Evolutionary conservation across 257 asterid species (phyloP), one percentile per base, ranked within the genome.

Genomic region (Cruciata laevipes): DNA sequence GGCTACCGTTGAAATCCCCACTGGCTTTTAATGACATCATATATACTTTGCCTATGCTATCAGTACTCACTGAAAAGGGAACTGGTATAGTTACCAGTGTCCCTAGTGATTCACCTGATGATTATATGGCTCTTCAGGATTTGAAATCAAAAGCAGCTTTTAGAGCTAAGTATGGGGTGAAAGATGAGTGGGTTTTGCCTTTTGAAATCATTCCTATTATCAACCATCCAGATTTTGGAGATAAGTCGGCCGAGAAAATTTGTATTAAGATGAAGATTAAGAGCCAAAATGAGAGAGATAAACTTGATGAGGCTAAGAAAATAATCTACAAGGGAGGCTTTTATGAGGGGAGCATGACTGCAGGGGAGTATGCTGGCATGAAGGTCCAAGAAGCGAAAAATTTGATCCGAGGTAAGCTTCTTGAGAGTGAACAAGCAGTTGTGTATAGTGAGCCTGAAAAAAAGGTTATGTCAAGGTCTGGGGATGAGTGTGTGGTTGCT

Each of bases 401-500:
- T 75, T 75, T 86, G 86, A 90, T 90, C 66, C 76, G 89, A 80
- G 79, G 37, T 68, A 76, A 80, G 81, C 87, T 93, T 53, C 71
- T 93, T 24, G 96, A 93, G 79, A 66, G 47, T 62, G 82, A 76
- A 42, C 87, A 81, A 58, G 97, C 87, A 21, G 94, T 90, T 49
- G 87, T 86, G 60, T 93, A 88, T 51, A 81, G 95, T 24, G 97
- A 90, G 75, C 98, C 98, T 6, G 98, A 89, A 76, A 93, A 90
- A 81, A 88, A 85, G 71, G 98, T 93, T 32, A 88, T 93, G 83
- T 90, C 98, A 6, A 84, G 98, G 81, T 93, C 98, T 4, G 97
- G 98, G 42, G 98, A 93, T 68, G 98, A 93, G 79, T 93, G 98
- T 61, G 94, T 93, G 21, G 97, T 93, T 66, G 97, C 97, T 38